Evolutionary conservation across 179 eudicot species (phyloP).

Genomic region (Gypsophila paniculata): DNA sequence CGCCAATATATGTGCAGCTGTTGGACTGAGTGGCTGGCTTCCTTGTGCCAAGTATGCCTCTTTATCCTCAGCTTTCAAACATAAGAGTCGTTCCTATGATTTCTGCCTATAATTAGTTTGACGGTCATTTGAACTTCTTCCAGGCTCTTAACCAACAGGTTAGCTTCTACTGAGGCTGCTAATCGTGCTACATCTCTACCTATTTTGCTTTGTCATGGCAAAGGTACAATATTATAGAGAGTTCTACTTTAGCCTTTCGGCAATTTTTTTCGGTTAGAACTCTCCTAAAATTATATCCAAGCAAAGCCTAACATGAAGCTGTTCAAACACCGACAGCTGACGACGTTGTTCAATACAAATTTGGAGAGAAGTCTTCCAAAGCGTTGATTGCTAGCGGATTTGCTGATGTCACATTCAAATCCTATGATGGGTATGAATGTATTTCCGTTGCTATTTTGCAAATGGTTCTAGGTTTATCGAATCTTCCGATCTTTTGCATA

Average conservation of each 20-base stretch:
- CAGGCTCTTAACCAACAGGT: conserved; percentile 37
- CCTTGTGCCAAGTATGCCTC: conserved; percentile 41
- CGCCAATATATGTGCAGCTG: conserved; percentile 35
- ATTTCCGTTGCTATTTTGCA: not conserved
- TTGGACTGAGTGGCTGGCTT: conserved; percentile 55
- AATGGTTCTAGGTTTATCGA: not conserved
- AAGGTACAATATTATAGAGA: conserved; percentile 26
- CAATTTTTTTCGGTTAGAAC: not conserved
- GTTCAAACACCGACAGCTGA: conserved; percentile 42
- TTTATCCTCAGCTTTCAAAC: not conserved
- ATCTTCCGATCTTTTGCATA: not conserved
- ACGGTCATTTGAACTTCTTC: conserved; percentile 9
- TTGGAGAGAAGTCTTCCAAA: conserved; percentile 71
- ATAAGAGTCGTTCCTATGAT: not conserved
- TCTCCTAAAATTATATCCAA: no score
- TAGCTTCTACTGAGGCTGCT: conserved; percentile 36
- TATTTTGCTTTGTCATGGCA: conserved; percentile 47
- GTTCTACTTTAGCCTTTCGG: not conserved
- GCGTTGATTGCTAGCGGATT: conserved; percentile 59
- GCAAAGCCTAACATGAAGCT: no score
- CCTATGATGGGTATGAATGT: conserved; percentile 53
- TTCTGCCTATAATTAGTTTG: not conserved
- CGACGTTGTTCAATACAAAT: conserved; percentile 70
- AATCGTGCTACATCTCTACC: conserved; percentile 44
- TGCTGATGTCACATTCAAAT: conserved; percentile 59